Evolutionary conservation across 805 yeast species (phyloP).

Genomic region (Candida chilensis): DNA sequence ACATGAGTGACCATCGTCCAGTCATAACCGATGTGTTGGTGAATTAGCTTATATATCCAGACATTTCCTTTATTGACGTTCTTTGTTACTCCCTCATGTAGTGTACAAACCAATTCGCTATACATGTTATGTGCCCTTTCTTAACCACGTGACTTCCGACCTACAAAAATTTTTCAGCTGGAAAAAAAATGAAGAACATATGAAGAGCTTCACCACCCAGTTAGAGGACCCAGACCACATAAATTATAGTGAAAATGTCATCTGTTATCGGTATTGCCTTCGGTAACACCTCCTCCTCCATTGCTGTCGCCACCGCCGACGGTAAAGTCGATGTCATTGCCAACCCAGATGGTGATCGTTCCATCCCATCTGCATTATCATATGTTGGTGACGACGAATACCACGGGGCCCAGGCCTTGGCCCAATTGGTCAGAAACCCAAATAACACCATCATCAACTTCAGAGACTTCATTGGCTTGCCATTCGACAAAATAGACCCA

Average conservation of each 20-base stretch:
- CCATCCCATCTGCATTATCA: slow-evolving; percentile 86
- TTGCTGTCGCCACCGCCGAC: slow-evolving; percentile 77
- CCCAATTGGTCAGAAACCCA: slow-evolving; percentile 88
- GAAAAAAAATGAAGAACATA: too few species aligned
- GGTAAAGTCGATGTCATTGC: slow-evolving; percentile 97
- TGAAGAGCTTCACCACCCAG: too few species aligned
- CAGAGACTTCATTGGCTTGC: slow-evolving; percentile 84
- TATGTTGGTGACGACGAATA: slow-evolving; percentile 93
- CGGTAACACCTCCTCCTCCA: slow-evolving; percentile 93
- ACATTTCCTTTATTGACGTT: too few species aligned
- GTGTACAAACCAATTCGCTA: too few species aligned
- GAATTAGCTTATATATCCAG: too few species aligned
- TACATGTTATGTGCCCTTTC: too few species aligned
- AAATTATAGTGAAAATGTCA: too few species aligned
- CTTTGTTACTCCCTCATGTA: too few species aligned
- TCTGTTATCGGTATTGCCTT: slow-evolving; percentile 87
- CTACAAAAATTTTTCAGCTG: too few species aligned
- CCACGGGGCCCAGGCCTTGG: slow-evolving; percentile 94
- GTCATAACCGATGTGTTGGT: too few species aligned
- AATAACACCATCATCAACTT: slow-evolving; percentile 80
- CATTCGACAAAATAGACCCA: slow-evolving; percentile 61
- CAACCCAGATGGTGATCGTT: slow-evolving; percentile 97
- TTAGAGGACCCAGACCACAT: too few species aligned
- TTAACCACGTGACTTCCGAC: too few species aligned
- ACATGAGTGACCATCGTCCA: slow-evolving; percentile 33